Evolutionary conservation across 1,139 yeast genomes (phyloP).

Genomic region (Geotrichum klebahnii): DNA sequence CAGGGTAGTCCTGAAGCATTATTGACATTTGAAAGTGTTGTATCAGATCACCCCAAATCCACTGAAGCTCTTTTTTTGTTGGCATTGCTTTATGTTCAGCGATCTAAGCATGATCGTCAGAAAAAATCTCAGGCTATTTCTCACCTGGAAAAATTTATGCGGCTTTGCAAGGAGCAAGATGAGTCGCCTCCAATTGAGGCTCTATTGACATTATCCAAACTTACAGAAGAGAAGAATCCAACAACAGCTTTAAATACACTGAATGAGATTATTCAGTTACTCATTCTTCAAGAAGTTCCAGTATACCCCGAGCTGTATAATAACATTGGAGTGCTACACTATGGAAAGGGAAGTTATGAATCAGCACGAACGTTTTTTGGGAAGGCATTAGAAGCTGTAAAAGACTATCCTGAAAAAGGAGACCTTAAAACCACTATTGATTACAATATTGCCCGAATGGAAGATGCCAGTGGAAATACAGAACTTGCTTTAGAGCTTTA

Average conservation of each 20-base stretch:
- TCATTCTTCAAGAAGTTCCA: slow-evolving; percentile 44
- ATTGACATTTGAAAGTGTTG: slow-evolving; percentile 72
- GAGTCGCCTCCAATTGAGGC: slow-evolving; percentile 71
- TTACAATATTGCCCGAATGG: slow-evolving; percentile 42
- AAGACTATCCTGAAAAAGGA: slow-evolving; percentile 43
- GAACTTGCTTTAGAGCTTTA: slow-evolving; percentile 53
- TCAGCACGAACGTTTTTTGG: slow-evolving; percentile 51
- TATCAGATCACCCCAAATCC: slow-evolving; percentile 63
- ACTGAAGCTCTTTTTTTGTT: slow-evolving; percentile 72
- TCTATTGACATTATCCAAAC: slow-evolving; percentile 58
- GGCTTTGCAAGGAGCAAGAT: slow-evolving; percentile 52
- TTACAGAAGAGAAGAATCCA: slow-evolving; percentile 57
- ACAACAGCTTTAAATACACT: slow-evolving; percentile 53
- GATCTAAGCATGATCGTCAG: slow-evolving; percentile 19
- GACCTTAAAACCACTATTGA: slow-evolving; percentile 34
- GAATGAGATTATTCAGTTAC: slow-evolving; percentile 51
- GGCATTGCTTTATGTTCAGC: slow-evolving; percentile 67
- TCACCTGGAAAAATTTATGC: slow-evolving; percentile 68
- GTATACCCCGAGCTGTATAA: slow-evolving; percentile 70
- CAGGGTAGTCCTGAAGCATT: slow-evolving; percentile 79
- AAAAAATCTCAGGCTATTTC: slow-evolving; percentile 46
- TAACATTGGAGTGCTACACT: slow-evolving; percentile 82
- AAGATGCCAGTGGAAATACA: slow-evolving; percentile 43
- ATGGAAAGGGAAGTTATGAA: slow-evolving; percentile 57
- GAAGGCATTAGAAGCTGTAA: slow-evolving; percentile 46